These are phyloP conservation scores for Peronospora destructor DNA, from an alignment of 352 stramenopile genomes.

Conservation along the genomic window DNA sequence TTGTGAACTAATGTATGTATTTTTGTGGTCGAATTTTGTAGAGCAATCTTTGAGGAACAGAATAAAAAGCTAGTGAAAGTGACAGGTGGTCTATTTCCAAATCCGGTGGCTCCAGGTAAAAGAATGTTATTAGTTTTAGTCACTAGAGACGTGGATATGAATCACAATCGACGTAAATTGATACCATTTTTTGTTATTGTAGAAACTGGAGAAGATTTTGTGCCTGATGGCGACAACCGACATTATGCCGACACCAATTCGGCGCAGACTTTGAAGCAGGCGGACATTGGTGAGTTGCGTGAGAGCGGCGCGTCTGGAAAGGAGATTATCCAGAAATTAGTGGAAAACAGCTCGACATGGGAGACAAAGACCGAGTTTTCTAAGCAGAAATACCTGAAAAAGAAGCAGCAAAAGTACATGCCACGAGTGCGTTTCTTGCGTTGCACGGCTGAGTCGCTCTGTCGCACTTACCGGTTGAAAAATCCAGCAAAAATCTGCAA, in stretches of 20 bases:
- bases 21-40: slow-evolving; percentile 12
- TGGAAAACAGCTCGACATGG: slow-evolving; percentile 93
- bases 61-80: slow-evolving; percentile 75
- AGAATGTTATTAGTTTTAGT: neutral
- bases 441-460: slow-evolving; percentile 87
- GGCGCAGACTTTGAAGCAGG: slow-evolving; percentile 67
- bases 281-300: slow-evolving; percentile 58
- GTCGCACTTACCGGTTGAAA: slow-evolving; percentile 84
- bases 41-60: slow-evolving; percentile 77
- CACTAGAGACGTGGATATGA: too few relatives aligned
- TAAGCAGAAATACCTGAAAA: slow-evolving; percentile 95
- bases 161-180: neutral
- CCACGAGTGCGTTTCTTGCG: slow-evolving; percentile 74
- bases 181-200: slow-evolving; percentile 1
- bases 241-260: slow-evolving; percentile 84
- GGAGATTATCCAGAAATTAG: slow-evolving; percentile 89
- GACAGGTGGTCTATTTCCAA: slow-evolving; percentile 67
- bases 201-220: slow-evolving; percentile 79
- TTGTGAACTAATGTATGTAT: neutral
- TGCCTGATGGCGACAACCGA: slow-evolving; percentile 70
- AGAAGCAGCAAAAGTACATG: slow-evolving; percentile 93
- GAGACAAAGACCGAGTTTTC: slow-evolving; percentile 92
- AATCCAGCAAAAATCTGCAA: slow-evolving; percentile 88
- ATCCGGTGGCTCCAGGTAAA: slow-evolving; percentile 67
- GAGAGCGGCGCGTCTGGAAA: slow-evolving; percentile 64